phyloP scores from a whole-genome alignment of 768 basidiomycete species.

The Nidula microcarpa region DNA sequence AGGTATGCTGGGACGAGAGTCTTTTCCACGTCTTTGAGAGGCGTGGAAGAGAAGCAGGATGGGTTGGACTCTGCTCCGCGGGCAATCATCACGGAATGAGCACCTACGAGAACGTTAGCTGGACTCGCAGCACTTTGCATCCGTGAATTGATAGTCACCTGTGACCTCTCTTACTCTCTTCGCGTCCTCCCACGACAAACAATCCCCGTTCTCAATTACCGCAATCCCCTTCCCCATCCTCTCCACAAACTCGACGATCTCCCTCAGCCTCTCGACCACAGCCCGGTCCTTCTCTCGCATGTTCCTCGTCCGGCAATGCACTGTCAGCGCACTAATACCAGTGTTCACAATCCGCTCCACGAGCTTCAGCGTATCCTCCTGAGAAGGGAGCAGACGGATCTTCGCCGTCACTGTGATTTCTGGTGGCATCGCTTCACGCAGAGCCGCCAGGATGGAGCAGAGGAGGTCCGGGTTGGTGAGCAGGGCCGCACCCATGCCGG shows the following conservation, averaged over 20 bases:
- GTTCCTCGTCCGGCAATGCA: slow-evolving; percentile 91
- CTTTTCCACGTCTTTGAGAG: slow-evolving; percentile 64
- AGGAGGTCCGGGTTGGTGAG: slow-evolving; percentile 89
- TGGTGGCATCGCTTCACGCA: slow-evolving; percentile 68
- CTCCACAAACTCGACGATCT: slow-evolving; percentile 85
- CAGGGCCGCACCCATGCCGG: slow-evolving; percentile 96
- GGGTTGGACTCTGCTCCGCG: slow-evolving; percentile 93
- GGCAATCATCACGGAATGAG: slow-evolving; percentile 94
- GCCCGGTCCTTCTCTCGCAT: slow-evolving; percentile 87
- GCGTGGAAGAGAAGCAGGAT: slow-evolving; percentile 73
- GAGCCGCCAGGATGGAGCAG: slow-evolving; percentile 79
- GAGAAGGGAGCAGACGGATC: slow-evolving; percentile 82
- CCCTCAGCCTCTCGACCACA: slow-evolving; percentile 69
- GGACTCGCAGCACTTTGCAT: not conserved
- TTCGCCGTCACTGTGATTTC: slow-evolving; percentile 91
- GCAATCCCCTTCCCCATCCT: slow-evolving; percentile 75
- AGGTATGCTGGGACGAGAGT: slow-evolving; percentile 72
- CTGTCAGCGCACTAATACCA: slow-evolving; percentile 85
- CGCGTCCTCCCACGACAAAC: slow-evolving; percentile 73
- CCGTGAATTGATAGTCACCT: slow-evolving; percentile 36
- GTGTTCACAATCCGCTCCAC: slow-evolving; percentile 85
- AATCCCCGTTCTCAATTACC: slow-evolving; percentile 94
- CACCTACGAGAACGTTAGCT: slow-evolving; percentile 38
- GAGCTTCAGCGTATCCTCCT: slow-evolving; percentile 87
- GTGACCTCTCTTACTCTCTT: slow-evolving; percentile 72